Conservation (phyloP, 495 filamentous ascomycete species). For the Aspergillus kassunensis region DNA sequence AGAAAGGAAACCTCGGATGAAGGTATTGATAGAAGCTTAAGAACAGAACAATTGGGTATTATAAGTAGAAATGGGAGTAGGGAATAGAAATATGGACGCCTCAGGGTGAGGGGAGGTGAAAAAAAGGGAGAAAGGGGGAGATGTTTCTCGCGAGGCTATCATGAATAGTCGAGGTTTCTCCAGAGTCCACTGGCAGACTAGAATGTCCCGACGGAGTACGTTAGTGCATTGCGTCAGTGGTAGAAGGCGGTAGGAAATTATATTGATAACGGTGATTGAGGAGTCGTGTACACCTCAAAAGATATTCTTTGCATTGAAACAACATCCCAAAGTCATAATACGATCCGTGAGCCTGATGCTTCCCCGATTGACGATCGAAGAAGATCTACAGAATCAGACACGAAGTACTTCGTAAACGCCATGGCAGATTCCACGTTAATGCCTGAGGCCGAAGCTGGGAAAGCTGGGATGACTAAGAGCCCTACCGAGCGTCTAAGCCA, state of each 20-base stretch:
- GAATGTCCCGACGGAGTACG: not conserved
- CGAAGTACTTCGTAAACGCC: no score
- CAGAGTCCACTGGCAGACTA: not conserved
- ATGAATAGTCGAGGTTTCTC: not conserved
- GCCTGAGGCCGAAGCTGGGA: not conserved
- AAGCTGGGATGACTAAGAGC: constrained; percentile 8
- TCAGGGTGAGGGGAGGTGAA: not conserved
- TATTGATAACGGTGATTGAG: no score
- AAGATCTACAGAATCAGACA: no score
- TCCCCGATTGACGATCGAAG: no score
- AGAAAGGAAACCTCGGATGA: not conserved
- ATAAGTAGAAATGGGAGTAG: not conserved
- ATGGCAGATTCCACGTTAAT: no score
- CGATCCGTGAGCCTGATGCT: no score
- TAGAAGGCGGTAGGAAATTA: not conserved
- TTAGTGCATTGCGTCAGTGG: constrained; percentile 9
- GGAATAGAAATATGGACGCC: not conserved
- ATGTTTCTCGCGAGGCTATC: not conserved
- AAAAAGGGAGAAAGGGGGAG: constrained; percentile 5
- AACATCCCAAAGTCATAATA: no score
- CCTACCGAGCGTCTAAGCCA: constrained; percentile 21
- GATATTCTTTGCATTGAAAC: no score
- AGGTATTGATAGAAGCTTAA: not conserved
- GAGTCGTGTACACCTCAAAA: no score
- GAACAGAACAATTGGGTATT: not conserved